A percentile compares a stretch with the other conserved stretches of the same genome.
Conservation (phyloP, 257 asterid species). For the Capsicum pubescens region DNA sequence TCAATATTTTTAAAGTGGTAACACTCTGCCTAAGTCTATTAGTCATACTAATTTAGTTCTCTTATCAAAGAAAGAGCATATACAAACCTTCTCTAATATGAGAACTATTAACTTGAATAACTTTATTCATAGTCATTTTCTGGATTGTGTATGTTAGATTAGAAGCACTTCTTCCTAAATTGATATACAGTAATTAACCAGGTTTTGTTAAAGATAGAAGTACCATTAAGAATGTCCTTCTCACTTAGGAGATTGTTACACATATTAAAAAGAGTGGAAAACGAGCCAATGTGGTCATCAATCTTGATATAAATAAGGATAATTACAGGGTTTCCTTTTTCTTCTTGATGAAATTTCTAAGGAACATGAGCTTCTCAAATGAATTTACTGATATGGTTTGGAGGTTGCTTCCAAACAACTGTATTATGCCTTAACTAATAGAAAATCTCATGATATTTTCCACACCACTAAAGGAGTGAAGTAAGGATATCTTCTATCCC, state of each 20-base stretch:
- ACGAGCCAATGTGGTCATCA: not conserved
- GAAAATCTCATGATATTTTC: not conserved
- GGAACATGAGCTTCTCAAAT: not conserved
- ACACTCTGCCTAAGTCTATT: too few species aligned
- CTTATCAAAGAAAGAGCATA: too few species aligned
- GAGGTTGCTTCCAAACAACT: not conserved
- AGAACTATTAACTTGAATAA: not conserved
- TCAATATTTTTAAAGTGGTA: not conserved
- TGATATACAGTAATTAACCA: not conserved
- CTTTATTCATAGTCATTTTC: not conserved
- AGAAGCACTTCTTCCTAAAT: not conserved
- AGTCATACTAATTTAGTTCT: not conserved
- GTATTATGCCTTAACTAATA: too few species aligned
- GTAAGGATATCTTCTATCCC: not conserved
- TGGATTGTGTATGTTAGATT: too few species aligned
- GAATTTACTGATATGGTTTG: not conserved
- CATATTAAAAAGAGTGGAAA: not conserved
- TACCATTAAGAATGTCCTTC: not conserved
- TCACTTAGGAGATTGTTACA: not conserved
- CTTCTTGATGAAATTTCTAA: too few species aligned
- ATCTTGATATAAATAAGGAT: not conserved
- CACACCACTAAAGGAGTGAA: not conserved
- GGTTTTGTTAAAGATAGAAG: too few species aligned
- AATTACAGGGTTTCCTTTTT: not conserved
- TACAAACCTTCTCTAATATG: not conserved